Evolutionary conservation across 2,329 filamentous ascomycete genomes (phyloP), one percentile per base, ranked within the genome.

Genomic region (Gaeumannomyces tritici): DNA sequence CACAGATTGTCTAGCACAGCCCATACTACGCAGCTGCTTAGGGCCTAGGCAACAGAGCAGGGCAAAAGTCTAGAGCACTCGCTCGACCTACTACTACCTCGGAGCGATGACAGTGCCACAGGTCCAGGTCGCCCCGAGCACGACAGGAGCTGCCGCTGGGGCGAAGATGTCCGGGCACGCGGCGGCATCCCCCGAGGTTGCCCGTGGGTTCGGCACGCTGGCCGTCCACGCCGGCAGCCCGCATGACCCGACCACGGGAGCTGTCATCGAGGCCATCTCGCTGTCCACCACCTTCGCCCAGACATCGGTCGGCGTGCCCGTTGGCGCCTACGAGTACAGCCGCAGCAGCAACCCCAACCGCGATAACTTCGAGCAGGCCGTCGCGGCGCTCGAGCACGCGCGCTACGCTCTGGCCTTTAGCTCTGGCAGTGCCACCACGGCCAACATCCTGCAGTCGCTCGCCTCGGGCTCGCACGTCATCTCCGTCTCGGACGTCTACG

Each of bases 261-360:
- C 95, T 68, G 95, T 99, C 70, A 99, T 99, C 74, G 91, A 95
- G 77, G 79, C 95, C 69, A 97, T 99, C 74, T 97, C 93, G 12
- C 86, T 99, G 28, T 96, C 93, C 28, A 98, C 95, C 21, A 99
- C 95, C 7, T 99, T 93, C 73, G 91, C 90, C n/a, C 95, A 99
- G 79, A 88, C 86, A 18, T 84, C 86, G 15, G 92, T 96, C 27
- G 95, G 93, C 66, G 86, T 89, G 75, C 95, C 95, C 1, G 80
- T 98, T 33, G 95, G 95, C 71, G 79, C 80, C 66, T 97, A 93
- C 78, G 95, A 99, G 77, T 99, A 99, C 81, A 92, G 89, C 62
- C 87, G 95, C 65, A 96, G 90, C 71, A 87, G 90, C 66, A 99
- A 99, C 76, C 95, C 95, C 62, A 99, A 99, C 79, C 86, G 95